phyloP scores from a whole-genome alignment of 495 filamentous ascomycete genomes.

The Apodospora peruviana region DNA sequence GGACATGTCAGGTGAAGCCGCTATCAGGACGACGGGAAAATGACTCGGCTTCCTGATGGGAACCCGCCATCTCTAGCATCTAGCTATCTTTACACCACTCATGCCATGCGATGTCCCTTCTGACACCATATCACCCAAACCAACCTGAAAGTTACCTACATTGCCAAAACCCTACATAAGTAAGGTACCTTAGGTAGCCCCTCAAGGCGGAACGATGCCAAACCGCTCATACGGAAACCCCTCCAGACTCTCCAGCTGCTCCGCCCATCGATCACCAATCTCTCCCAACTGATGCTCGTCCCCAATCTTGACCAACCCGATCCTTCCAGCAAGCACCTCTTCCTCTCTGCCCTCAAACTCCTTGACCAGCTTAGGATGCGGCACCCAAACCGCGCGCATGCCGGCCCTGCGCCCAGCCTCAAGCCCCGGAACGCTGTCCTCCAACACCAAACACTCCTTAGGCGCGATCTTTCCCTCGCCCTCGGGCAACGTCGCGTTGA shows the following conservation, averaged over 20 bases:
- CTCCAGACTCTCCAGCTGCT: slow-evolving; percentile 51
- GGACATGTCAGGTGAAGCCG: no score
- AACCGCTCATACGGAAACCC: slow-evolving; percentile 57
- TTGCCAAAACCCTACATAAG: no score
- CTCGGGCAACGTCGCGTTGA: slow-evolving; percentile 56
- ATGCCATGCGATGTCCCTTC: no score
- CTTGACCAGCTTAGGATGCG: slow-evolving; percentile 62
- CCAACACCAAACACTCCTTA: slow-evolving; percentile 83
- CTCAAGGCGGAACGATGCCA: slow-evolving; percentile 13
- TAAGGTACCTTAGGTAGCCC: no score
- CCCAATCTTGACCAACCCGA: slow-evolving; percentile 48
- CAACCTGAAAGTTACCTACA: no score
- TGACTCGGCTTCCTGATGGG: no score
- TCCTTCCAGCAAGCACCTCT: slow-evolving; percentile 73
- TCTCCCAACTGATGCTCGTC: slow-evolving; percentile 29
- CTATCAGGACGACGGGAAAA: no score
- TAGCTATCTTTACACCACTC: no score
- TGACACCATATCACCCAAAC: no score
- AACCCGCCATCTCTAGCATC: no score
- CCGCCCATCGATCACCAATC: slow-evolving; percentile 61
- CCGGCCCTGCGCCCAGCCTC: slow-evolving; percentile 80
- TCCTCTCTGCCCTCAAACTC: slow-evolving; percentile 64
- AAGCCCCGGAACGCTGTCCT: slow-evolving; percentile 79
- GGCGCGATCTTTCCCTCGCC: slow-evolving; percentile 33
- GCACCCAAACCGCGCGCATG: slow-evolving; percentile 85